Evolutionary conservation across 1,139 yeast species (phyloP).

Genomic region (Geotrichum fermentans): DNA sequence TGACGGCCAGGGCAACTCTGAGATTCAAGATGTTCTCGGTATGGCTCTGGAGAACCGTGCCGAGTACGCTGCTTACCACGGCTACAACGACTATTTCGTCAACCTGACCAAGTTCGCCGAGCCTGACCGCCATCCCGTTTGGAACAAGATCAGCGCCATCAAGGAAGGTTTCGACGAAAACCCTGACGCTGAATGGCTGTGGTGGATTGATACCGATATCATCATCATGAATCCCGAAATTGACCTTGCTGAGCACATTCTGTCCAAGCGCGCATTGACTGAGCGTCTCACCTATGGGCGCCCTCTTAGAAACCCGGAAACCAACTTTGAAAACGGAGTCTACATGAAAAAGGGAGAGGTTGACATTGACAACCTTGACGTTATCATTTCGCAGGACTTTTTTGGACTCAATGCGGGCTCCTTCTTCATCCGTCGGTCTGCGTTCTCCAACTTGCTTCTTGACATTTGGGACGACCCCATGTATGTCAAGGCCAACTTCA

Average conservation of each 20-base stretch:
- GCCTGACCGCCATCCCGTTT: slow-evolving; percentile 25
- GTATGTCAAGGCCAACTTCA: slow-evolving; percentile 18
- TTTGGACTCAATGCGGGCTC: slow-evolving; percentile 40
- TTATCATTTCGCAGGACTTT: slow-evolving; percentile 33
- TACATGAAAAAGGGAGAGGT: slow-evolving; percentile 24
- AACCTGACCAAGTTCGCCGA: slow-evolving; percentile 27
- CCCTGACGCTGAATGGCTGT: slow-evolving; percentile 37
- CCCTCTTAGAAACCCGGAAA: slow-evolving; percentile 21
- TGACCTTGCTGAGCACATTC: slow-evolving; percentile 33
- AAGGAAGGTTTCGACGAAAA: slow-evolving; percentile 29
- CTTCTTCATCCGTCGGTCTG: slow-evolving; percentile 34
- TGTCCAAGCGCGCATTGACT: slow-evolving; percentile 30
- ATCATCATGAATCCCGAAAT: slow-evolving; percentile 33
- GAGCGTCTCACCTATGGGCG: slow-evolving; percentile 28
- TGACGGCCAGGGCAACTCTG: slow-evolving; percentile 32
- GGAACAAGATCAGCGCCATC: slow-evolving; percentile 36
- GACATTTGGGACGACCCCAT: slow-evolving; percentile 30
- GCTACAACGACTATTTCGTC: slow-evolving; percentile 33
- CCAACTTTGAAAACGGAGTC: slow-evolving; percentile 23
- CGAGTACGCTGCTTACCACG: slow-evolving; percentile 35
- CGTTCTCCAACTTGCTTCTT: slow-evolving; percentile 26
- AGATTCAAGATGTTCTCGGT: slow-evolving; percentile 26
- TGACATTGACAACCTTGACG: slow-evolving; percentile 26
- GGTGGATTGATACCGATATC: slow-evolving; percentile 37
- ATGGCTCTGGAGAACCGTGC: slow-evolving; percentile 33